These are phyloP conservation scores for Agaricus bisporus DNA, from an alignment of 768 basidiomycete species.

Conservation along the genomic window DNA sequence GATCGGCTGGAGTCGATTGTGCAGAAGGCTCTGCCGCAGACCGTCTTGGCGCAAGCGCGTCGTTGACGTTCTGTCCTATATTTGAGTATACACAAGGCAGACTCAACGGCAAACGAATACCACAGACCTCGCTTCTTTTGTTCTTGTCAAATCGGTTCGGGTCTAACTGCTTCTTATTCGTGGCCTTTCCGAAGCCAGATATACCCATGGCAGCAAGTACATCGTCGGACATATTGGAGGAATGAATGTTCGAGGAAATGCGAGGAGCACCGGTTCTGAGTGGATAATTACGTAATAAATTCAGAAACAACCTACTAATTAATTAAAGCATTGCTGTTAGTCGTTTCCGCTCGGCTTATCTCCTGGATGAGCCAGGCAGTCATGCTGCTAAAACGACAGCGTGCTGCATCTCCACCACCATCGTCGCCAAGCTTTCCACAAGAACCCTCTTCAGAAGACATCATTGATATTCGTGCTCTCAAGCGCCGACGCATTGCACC, in stretches of 20 bases:
- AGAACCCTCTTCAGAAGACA: slow-evolving; percentile 19
- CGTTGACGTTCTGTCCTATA: neutral
- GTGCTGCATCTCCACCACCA: slow-evolving; percentile 38
- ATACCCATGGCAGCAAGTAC: slow-evolving; percentile 82
- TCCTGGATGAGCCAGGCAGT: neutral
- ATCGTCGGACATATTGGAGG: slow-evolving; percentile 42
- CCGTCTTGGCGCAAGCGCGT: slow-evolving; percentile 16
- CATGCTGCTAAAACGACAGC: slow-evolving; percentile 50
- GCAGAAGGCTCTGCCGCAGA: slow-evolving; percentile 7
- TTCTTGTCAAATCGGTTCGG: slow-evolving; percentile 76
- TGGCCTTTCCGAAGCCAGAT: slow-evolving; percentile 73
- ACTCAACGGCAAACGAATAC: slow-evolving; percentile 2
- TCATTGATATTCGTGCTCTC: slow-evolving; percentile 22
- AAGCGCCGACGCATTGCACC: slow-evolving; percentile 53
- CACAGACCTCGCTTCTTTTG: slow-evolving; percentile 45
- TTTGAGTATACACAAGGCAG: slow-evolving; percentile 6
- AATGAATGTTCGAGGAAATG: neutral
- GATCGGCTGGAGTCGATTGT: neutral
- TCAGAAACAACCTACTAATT: no score
- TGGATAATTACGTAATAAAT: slow-evolving; percentile 10
- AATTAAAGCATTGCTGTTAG: no score
- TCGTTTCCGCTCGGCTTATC: neutral
- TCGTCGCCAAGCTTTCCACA: slow-evolving; percentile 12
- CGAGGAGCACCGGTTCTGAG: slow-evolving; percentile 1
- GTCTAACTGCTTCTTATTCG: slow-evolving; percentile 61